Evolutionary conservation across 805 yeast genomes (phyloP), one percentile per base, ranked within the genome.

Genomic region (Kuraishia piskuri): DNA sequence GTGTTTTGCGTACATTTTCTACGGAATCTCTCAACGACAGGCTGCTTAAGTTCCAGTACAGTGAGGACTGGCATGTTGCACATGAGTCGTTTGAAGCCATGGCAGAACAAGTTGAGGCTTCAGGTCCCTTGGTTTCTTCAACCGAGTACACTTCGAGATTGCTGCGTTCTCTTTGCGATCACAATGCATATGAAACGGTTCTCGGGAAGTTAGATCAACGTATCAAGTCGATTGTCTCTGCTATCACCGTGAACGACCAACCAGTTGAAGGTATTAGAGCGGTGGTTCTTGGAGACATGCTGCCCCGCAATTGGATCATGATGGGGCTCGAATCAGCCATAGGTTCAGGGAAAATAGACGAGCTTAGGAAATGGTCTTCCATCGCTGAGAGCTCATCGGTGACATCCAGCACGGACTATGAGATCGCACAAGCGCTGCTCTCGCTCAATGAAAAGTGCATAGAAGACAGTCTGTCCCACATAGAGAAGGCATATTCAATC

Each of bases 41-140:
- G 63, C 77, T 91, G 23, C 73, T 83, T 6, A 89, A 89, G 54
- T 82, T 92, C 52, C 94, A 90, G 59, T 90, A 88, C 59, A 84
- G 88, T 50, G 90, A 88, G 46, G 86, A 86, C 60, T 90, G 97
- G 96, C 76, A 82, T 46, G 77, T 89, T 60, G 96, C 97, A 0
- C 87, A 89, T 57, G 90, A 88, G 56, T 89, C 96, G 40, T 84
- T 89, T 59, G 84, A 83, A 49, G 88, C 85, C 0, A 67, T 86
- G 48, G 81, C 88, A 2, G 73, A 72, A 48, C 45, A 31, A 17
- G 47, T 25, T 3, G 44, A 25, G n/a, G n/a, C 8, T 7, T 17
- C 37, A 17, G 46, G 26, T 9, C 14, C 31, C 14, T n/a, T 17
- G 7, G 40, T 10, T 3, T 12, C 40, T 31, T n/a, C 21, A 22